Percentiles rank a stretch among this genome's conserved stretches.
Conservation (phyloP, 2,329 filamentous ascomycete species). For the Pseudogymnoascus sp. region DNA sequence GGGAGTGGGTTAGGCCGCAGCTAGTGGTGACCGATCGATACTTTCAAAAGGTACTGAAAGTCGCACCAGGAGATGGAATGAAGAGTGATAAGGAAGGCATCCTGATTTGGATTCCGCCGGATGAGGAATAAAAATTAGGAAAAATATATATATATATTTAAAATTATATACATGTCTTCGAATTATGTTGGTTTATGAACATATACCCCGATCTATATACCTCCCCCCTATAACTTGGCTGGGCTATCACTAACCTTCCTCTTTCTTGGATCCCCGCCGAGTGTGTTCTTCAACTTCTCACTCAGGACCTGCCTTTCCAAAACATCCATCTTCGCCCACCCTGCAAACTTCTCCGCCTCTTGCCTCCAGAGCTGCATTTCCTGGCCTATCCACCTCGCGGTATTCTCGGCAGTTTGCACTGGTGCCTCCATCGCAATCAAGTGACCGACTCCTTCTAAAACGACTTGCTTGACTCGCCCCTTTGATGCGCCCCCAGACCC, state of each 20-base stretch:
- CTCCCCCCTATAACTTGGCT: background rate
- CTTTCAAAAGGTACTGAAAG: constrained; percentile 81
- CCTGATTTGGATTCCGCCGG: constrained; percentile 53
- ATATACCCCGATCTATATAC: background rate
- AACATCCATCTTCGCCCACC: constrained; percentile 29
- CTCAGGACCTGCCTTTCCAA: constrained; percentile 50
- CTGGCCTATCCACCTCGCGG: constrained; percentile 48
- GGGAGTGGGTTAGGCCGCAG: constrained; percentile 63
- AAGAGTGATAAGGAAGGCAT: constrained; percentile 57
- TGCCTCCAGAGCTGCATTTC: constrained; percentile 51
- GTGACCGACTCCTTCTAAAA: constrained; percentile 63
- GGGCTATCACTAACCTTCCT: constrained; percentile 14
- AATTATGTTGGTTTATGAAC: constrained; percentile 11
- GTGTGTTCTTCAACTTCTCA: constrained; percentile 42
- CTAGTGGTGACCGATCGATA: constrained; percentile 81
- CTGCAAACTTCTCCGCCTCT: constrained; percentile 50
- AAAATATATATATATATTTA: constrained; percentile 9
- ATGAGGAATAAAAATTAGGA: constrained; percentile 18
- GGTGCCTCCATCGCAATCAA: constrained; percentile 78
- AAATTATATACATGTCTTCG: background rate
- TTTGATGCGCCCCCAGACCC: constrained; percentile 59
- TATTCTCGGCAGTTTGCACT: constrained; percentile 53
- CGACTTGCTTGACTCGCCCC: constrained; percentile 60
- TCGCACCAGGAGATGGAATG: constrained; percentile 71
- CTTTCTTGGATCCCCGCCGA: constrained; percentile 18